Base-by-base conservation (phyloP, 257 asterid species). In the Rehmannia glutinosa region DNA sequence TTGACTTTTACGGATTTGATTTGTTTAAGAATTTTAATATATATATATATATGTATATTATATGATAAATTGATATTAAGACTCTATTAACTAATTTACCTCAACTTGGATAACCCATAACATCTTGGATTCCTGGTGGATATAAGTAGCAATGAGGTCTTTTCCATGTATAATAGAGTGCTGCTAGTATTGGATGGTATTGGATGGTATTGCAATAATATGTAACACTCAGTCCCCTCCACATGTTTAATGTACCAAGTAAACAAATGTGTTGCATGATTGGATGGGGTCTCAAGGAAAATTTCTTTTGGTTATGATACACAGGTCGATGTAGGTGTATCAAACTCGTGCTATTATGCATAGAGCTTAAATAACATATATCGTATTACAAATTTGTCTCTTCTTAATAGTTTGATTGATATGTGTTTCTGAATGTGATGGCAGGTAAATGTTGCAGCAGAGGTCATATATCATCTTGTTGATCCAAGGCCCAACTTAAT, bases 401-500 rank as follows among this genome's bases (percentile, higher is more conserved):
- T 56, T 73, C 62, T 30, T 45, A 49, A 28, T 55, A 39, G 9
- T 30, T 30, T 63, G 23, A 39, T 51, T 53, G 60, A 47, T 59
- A 13, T 59, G 17, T 20, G 30, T 32, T 50, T 45, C 16, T n/a
- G n/a, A n/a, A n/a, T n/a, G n/a, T n/a, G n/a, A 36, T 76, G 61
- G 33, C 68, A 89, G 96, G 98, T 92, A 60, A 92, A 90, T 76
- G 92, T 96, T 49, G 96, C 97, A 36, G 97, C 97, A 65, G 97
- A 89, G 81, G 97, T 92, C 74, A 89, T 92, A 81, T 92, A 89
- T 64, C 96, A 87, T 71, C 95, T 92, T 61, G 96, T 92, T 66
- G 98, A 92, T 75, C 97, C 98, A 65, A 87, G 80, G 76, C 97
- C 98, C 68, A 92, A 92, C 90, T 80, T 92, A 73, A 92, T 92